phyloP scores from a whole-genome alignment of 768 basidiomycete genomes.

The Xerocomus spinulosus region DNA sequence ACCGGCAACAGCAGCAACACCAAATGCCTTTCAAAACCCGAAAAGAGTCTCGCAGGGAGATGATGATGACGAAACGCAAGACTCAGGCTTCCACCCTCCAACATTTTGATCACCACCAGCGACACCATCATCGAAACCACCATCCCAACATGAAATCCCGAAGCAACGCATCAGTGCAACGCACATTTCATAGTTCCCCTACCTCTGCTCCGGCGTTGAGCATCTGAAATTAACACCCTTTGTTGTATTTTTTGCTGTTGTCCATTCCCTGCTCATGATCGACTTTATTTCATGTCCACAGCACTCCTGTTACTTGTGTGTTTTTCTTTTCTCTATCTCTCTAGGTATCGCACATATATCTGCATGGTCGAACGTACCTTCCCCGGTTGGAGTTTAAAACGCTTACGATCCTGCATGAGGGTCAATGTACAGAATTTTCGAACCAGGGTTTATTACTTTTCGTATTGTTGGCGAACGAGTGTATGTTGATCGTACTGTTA shows the following conservation, averaged over 20 bases:
- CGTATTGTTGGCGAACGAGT: constrained; percentile 19
- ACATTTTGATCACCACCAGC: constrained; percentile 42
- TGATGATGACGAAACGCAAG: constrained; percentile 62
- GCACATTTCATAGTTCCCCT: constrained; percentile 37
- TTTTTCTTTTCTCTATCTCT: constrained; percentile 14
- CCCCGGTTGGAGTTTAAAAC: constrained; percentile 7
- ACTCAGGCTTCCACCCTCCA: constrained; percentile 38
- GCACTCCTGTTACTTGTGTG: constrained; percentile 6
- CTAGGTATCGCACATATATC: constrained; percentile 24
- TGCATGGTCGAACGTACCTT: constrained; percentile 12
- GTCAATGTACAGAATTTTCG: constrained; percentile 4
- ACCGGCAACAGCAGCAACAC: constrained; percentile 32
- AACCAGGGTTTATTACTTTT: constrained; percentile 3
- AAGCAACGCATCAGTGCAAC: constrained; percentile 52
- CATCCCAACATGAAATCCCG: constrained; percentile 64
- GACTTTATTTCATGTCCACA: constrained; percentile 7
- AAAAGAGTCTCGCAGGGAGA: constrained; percentile 64
- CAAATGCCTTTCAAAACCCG: constrained; percentile 46
- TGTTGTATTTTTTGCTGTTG: constrained; percentile 21
- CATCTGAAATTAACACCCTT: constrained; percentile 14
- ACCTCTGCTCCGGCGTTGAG: constrained; percentile 27
- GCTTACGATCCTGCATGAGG: neutral
- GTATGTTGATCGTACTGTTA: constrained; percentile 6
- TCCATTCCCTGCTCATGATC: constrained; percentile 5
- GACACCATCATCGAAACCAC: constrained; percentile 51